These are phyloP conservation scores for Neonothopanus nambi DNA, from an alignment of 1,284 basidiomycete species.

Conservation along the genomic window DNA sequence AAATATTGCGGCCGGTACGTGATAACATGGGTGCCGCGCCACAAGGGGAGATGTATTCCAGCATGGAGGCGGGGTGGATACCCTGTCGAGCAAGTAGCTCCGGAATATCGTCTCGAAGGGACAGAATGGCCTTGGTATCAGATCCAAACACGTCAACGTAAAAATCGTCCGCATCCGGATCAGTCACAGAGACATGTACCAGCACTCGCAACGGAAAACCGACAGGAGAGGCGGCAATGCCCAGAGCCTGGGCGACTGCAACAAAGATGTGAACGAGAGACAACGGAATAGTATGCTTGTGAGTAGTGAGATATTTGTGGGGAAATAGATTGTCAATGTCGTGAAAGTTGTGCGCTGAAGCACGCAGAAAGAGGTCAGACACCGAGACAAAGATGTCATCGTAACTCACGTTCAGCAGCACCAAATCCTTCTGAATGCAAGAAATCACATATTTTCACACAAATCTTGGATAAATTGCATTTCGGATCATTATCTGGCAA, in stretches of 20 bases:
- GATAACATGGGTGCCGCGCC: constrained; percentile 40
- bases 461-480: constrained; percentile 33
- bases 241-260: constrained; percentile 50
- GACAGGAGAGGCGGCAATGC: constrained; percentile 51
- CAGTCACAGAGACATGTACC: constrained; percentile 42
- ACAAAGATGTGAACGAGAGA: constrained; percentile 62
- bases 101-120: constrained; percentile 32
- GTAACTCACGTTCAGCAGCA: constrained; percentile 34
- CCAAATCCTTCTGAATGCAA: constrained; percentile 46
- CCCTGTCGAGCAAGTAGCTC: constrained; percentile 29
- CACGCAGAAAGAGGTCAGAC: neutral
- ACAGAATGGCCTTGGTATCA: constrained; percentile 34
- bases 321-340: constrained; percentile 56
- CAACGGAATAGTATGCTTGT: constrained; percentile 55
- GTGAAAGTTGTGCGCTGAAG: constrained; percentile 33
- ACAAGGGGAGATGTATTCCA: constrained; percentile 32
- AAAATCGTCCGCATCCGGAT: constrained; percentile 34
- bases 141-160: constrained; percentile 50
- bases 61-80: constrained; percentile 22
- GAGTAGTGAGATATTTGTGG: constrained; percentile 52
- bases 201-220: constrained; percentile 58
- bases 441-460: constrained; percentile 45
- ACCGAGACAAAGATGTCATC: neutral
- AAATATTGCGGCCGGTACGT: constrained; percentile 40
- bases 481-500: constrained; percentile 25